Percentiles rank a stretch among this genome's conserved stretches.
Conservation (phyloP, 2,329 filamentous ascomycete genomes). For the Ceratocystis colombiana region DNA sequence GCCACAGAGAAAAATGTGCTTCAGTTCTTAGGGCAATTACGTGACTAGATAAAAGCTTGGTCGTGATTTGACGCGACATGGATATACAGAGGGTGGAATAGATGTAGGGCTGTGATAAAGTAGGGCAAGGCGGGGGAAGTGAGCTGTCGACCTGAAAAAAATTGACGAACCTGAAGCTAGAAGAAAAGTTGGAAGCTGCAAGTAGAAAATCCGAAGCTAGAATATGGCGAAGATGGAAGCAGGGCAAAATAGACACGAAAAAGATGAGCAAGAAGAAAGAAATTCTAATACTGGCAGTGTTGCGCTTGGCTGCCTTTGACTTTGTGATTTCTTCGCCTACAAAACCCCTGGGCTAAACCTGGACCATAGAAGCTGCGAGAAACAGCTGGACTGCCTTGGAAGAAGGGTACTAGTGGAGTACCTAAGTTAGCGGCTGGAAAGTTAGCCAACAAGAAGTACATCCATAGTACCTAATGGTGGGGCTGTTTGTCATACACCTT, state of each 20-base stretch:
- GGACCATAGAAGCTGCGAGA: constrained; percentile 24
- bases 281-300: neutral
- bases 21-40: too few relatives aligned
- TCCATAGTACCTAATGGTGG: neutral
- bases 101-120: neutral
- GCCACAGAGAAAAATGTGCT: too few relatives aligned
- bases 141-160: neutral
- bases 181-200: neutral
- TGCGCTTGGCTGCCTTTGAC: constrained; percentile 3
- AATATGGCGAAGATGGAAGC: neutral
- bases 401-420: constrained; percentile 3
- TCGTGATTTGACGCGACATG: too few relatives aligned
- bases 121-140: neutral
- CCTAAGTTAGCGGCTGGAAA: neutral
- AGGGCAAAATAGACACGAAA: neutral
- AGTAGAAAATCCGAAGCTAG: neutral
- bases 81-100: neutral
- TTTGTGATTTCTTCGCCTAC: neutral
- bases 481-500: neutral
- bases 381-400: constrained; percentile 7
- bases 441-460: neutral
- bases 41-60: too few relatives aligned
- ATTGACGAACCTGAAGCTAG: neutral
- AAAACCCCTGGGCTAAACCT: neutral
- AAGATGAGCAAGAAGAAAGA: neutral